Percentiles rank a stretch among this genome's conserved stretches.
These are phyloP conservation scores for Argentina anserina DNA, from an alignment of 306 rosid species.

Conservation along the genomic window DNA sequence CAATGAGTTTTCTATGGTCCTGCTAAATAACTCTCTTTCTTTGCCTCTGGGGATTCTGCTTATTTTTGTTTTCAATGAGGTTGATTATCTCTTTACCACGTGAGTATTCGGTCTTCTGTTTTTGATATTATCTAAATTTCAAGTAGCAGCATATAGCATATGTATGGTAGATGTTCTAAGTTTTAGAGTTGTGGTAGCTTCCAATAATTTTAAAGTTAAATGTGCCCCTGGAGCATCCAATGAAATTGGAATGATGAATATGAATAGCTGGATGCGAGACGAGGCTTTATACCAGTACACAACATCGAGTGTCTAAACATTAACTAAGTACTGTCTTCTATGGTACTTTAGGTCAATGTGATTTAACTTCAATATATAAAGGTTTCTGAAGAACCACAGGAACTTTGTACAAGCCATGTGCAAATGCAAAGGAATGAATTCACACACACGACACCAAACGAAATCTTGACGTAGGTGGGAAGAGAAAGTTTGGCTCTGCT, in stretches of 20 bases:
- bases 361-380: not conserved
- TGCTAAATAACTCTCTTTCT: conserved; percentile 90
- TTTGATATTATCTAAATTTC: not conserved
- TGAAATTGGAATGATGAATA: not conserved
- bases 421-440: not conserved
- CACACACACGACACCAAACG: not conserved
- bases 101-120: conserved; percentile 38
- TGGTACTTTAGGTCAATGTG: not conserved
- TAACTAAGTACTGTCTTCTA: not conserved
- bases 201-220: not conserved
- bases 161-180: not conserved
- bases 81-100: conserved; percentile 85
- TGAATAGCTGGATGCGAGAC: no score
- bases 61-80: conserved; percentile 69
- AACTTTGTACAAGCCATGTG: not conserved
- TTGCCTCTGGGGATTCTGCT: conserved; percentile 85
- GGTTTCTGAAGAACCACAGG: no score
- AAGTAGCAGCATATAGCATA: not conserved
- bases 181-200: not conserved
- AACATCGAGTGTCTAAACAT: not conserved
- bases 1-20: conserved; percentile 96
- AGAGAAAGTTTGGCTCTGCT: not conserved
- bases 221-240: not conserved
- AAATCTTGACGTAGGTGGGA: not conserved
- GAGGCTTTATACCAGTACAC: not conserved